A percentile compares a stretch with the other conserved stretches of the same genome.
Conservation (phyloP, 352 stramenopile genomes). For the Phytophthora quininea region DNA sequence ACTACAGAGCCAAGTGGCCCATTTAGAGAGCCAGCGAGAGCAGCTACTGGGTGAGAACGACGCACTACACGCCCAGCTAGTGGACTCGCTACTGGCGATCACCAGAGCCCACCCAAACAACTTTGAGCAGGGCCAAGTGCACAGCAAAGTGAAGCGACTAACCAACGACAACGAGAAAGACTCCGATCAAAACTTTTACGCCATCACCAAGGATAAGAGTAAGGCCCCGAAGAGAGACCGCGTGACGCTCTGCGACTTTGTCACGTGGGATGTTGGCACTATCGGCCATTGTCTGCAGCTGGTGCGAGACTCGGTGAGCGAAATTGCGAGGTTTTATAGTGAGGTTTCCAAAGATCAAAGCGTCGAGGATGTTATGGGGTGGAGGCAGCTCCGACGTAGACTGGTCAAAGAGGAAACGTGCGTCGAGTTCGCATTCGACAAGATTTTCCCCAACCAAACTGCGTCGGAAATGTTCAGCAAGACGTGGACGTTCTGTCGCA, state of each 20-base stretch:
- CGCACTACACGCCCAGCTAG: slow-evolving; percentile 35
- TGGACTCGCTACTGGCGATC: slow-evolving; percentile 39
- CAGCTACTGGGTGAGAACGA: slow-evolving; percentile 35
- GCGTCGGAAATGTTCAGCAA: slow-evolving; percentile 32
- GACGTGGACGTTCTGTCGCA: slow-evolving; percentile 38
- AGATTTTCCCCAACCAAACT: slow-evolving; percentile 19
- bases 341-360: neutral
- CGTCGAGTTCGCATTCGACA: slow-evolving; percentile 41
- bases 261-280: slow-evolving; percentile 39
- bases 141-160: neutral
- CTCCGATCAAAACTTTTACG: slow-evolving; percentile 21
- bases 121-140: slow-evolving; percentile 30
- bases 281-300: slow-evolving; percentile 39
- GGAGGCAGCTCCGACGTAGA: slow-evolving; percentile 23
- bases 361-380: slow-evolving; percentile 34
- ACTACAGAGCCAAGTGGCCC: slow-evolving; percentile 29
- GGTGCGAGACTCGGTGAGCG: slow-evolving; percentile 25
- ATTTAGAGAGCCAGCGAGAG: slow-evolving; percentile 28
- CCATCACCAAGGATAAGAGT: slow-evolving; percentile 5
- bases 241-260: slow-evolving; percentile 44
- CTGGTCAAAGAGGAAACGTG: slow-evolving; percentile 24
- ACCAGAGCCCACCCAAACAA: slow-evolving; percentile 26
- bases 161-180: neutral
- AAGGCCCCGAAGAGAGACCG: slow-evolving; percentile 15
- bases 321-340: slow-evolving; percentile 35